A percentile compares a stretch with the other conserved stretches of the same genome.
Conservation (phyloP, 2,329 filamentous ascomycete genomes). For the Ophiostoma tasmaniense region DNA sequence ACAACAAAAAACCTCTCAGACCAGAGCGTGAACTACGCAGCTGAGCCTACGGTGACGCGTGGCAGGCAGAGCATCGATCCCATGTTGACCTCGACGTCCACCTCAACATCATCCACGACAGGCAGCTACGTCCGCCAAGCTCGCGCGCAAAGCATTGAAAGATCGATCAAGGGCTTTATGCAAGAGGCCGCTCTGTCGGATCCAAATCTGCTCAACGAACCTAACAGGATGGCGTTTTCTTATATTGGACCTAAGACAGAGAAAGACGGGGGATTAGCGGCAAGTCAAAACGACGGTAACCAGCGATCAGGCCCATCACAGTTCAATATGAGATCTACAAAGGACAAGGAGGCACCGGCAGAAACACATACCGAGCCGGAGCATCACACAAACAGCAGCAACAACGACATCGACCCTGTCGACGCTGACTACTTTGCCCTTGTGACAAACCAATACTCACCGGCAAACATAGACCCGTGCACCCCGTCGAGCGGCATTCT, state of each 20-base stretch:
- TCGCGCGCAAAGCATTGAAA: constrained; percentile 25
- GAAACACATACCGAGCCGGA: background rate
- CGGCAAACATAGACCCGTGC: background rate
- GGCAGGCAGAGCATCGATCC: constrained; percentile 16
- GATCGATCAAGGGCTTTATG: constrained; percentile 24
- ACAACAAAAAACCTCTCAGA: constrained; percentile 18
- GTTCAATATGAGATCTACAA: background rate
- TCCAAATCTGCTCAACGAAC: background rate
- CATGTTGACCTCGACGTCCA: background rate
- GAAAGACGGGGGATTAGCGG: background rate
- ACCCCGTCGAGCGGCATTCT: constrained; percentile 14
- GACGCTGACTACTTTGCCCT: constrained; percentile 13
- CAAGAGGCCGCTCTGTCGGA: constrained; percentile 20
- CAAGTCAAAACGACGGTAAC: background rate
- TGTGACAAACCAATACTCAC: constrained; percentile 7
- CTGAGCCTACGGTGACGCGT: constrained; percentile 12
- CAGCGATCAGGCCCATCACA: background rate
- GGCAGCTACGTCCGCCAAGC: constrained; percentile 24
- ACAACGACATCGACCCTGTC: background rate
- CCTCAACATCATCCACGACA: background rate
- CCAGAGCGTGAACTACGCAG: constrained; percentile 15
- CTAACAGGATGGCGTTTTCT: constrained; percentile 7
- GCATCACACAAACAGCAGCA: background rate
- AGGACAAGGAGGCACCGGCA: background rate
- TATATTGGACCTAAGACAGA: background rate